Evolutionary conservation across 768 basidiomycete genomes (phyloP).

Genomic region (Tulasnella sp.): DNA sequence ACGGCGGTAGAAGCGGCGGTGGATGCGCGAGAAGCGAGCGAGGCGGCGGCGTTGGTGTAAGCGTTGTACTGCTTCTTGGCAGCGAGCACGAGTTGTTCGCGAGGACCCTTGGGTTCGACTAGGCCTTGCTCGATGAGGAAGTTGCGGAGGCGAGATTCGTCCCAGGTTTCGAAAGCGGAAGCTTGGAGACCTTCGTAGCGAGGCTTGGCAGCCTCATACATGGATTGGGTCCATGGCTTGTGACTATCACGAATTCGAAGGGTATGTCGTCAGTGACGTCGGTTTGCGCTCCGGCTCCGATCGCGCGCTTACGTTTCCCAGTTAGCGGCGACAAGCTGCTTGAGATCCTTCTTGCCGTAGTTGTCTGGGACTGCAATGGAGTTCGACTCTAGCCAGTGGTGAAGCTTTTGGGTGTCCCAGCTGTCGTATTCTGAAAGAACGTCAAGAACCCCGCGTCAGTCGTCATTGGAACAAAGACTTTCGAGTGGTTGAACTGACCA

Average conservation of each 20-base stretch:
- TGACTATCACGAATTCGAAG: not conserved
- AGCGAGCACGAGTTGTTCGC: conserved; percentile 66
- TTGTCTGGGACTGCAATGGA: conserved; percentile 39
- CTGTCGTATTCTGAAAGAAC: conserved; percentile 25
- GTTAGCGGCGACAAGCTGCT: conserved; percentile 46
- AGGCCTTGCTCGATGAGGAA: conserved; percentile 83
- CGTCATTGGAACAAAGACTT: not conserved
- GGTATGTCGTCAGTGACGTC: not conserved
- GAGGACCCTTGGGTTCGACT: conserved; percentile 64
- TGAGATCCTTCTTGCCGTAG: conserved; percentile 31
- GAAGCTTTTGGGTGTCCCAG: conserved; percentile 58
- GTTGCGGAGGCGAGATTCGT: conserved; percentile 67
- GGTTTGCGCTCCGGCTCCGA: not conserved
- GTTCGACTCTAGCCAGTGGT: conserved; percentile 58
- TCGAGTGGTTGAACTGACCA: not conserved
- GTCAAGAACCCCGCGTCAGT: not conserved
- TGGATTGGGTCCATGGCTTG: conserved; percentile 46
- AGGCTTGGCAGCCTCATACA: conserved; percentile 51
- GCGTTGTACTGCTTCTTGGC: conserved; percentile 52
- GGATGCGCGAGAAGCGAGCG: conserved; percentile 40
- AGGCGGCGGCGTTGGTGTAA: conserved; percentile 49
- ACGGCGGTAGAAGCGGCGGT: conserved; percentile 41
- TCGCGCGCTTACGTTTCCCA: conserved; percentile 33
- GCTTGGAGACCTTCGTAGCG: conserved; percentile 46
- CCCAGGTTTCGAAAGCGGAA: conserved; percentile 65